Percentiles rank a stretch among this genome's conserved stretches.
Conservation (phyloP, 371 early-diverging fungal species). For the Zychaea mexicana region DNA sequence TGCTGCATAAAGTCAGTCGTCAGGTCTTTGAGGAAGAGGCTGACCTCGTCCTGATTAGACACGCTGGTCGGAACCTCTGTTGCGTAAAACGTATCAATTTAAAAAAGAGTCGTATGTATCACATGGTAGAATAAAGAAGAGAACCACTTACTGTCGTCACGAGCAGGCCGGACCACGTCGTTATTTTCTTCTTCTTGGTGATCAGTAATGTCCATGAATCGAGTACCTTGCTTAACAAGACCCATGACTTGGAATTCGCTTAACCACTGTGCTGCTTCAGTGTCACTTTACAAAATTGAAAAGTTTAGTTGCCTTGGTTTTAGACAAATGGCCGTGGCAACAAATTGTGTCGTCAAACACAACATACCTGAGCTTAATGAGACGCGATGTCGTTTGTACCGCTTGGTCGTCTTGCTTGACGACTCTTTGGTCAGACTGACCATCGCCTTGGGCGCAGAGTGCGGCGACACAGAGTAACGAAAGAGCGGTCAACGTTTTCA, state of each 20-base stretch:
- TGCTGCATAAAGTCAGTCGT: slow-evolving; percentile 63
- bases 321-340: background rate
- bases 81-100: background rate
- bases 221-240: slow-evolving; percentile 65
- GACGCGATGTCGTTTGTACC: background rate
- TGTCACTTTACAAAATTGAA: background rate
- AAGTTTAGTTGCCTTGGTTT: background rate
- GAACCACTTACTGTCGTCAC: background rate
- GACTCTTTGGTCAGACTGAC: slow-evolving; percentile 4
- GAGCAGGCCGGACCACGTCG: background rate
- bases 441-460: background rate
- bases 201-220: slow-evolving; percentile 92
- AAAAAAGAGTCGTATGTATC: slow-evolving; percentile 5
- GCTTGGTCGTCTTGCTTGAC: background rate
- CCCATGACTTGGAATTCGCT: slow-evolving; percentile 62
- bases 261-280: slow-evolving; percentile 54
- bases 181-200: slow-evolving; percentile 23
- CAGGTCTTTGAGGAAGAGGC: slow-evolving; percentile 58
- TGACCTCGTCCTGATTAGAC: slow-evolving; percentile 56
- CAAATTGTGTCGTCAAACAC: no score
- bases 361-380: slow-evolving; percentile 10
- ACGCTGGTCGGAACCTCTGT: slow-evolving; percentile 50
- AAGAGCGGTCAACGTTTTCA: background rate
- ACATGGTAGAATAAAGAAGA: background rate
- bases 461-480: slow-evolving; percentile 8